Evolutionary conservation across 2,329 filamentous ascomycete genomes (phyloP).

Genomic region (Claviceps sp.): DNA sequence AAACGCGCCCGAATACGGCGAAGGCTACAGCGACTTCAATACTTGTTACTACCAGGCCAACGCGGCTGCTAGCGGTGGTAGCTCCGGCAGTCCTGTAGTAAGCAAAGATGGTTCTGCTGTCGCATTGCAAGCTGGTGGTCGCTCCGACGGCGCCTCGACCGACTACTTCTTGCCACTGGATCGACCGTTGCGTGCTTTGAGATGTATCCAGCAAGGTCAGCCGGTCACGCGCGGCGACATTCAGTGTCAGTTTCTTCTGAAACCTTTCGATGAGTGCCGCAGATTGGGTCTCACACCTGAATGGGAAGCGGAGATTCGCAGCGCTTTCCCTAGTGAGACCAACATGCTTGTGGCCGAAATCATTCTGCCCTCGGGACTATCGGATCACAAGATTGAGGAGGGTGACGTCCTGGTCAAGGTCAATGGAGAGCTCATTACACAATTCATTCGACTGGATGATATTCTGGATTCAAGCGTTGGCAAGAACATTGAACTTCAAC

Average conservation of each 20-base stretch:
- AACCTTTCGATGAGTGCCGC: slow-evolving; percentile 94
- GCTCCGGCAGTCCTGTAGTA: slow-evolving; percentile 95
- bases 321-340: slow-evolving; percentile 79
- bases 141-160: slow-evolving; percentile 88
- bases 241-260: slow-evolving; percentile 92
- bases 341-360: slow-evolving; percentile 97
- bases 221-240: slow-evolving; percentile 86
- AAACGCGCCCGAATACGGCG: slow-evolving; percentile 94
- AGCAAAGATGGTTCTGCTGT: slow-evolving; percentile 89
- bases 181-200: slow-evolving; percentile 72
- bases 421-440: slow-evolving; percentile 83
- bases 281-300: slow-evolving; percentile 71
- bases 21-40: slow-evolving; percentile 97
- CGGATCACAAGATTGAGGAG: slow-evolving; percentile 76
- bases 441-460: slow-evolving; percentile 83
- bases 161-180: slow-evolving; percentile 96
- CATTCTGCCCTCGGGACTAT: slow-evolving; percentile 80
- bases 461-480: slow-evolving; percentile 83
- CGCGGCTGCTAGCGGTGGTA: slow-evolving; percentile 89
- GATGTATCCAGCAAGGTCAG: slow-evolving; percentile 66
- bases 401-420: slow-evolving; percentile 89
- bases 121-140: slow-evolving; percentile 83
- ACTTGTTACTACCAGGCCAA: slow-evolving; percentile 95
- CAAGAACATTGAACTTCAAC: slow-evolving; percentile 60
- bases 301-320: slow-evolving; percentile 76